Percentiles rank a stretch among this genome's conserved stretches.
phyloP scores from a whole-genome alignment of 345 rosid species.

The Euphorbia lathyris region DNA sequence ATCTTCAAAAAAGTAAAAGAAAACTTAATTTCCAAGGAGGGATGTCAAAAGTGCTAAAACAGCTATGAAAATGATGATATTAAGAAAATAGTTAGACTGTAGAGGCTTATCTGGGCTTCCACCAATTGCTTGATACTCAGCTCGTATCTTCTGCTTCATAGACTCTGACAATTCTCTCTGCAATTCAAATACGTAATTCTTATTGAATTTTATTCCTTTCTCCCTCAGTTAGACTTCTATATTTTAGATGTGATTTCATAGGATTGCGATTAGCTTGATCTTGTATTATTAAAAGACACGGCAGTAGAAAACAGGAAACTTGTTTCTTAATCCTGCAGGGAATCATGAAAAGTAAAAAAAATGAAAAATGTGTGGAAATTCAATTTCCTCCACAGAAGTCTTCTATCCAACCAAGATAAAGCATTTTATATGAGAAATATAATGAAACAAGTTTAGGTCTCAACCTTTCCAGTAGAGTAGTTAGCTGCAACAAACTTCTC shows the following conservation, averaged over 20 bases:
- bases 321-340: slow-evolving; percentile 57
- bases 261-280: slow-evolving; percentile 42
- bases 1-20: neutral
- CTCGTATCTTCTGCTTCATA: slow-evolving; percentile 90
- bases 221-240: slow-evolving; percentile 37
- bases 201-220: slow-evolving; percentile 48
- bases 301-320: slow-evolving; percentile 45
- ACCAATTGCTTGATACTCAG: slow-evolving; percentile 75
- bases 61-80: slow-evolving; percentile 65
- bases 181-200: slow-evolving; percentile 51
- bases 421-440: slow-evolving; percentile 2
- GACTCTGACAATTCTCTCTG: slow-evolving; percentile 81
- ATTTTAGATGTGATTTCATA: slow-evolving; percentile 36
- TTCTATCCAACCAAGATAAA: slow-evolving; percentile 9
- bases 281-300: slow-evolving; percentile 35
- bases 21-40: slow-evolving; percentile 50
- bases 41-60: slow-evolving; percentile 66
- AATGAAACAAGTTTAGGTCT: slow-evolving; percentile 7
- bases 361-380: slow-evolving; percentile 32
- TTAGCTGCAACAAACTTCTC: slow-evolving; percentile 92
- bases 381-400: slow-evolving; percentile 17
- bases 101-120: slow-evolving; percentile 85
- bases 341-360: slow-evolving; percentile 32
- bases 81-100: slow-evolving; percentile 72
- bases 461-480: slow-evolving; percentile 81